These are phyloP conservation scores for Sporopachydermia lactativora DNA, from an alignment of 805 yeast genomes.

Conservation along the genomic window DNA sequence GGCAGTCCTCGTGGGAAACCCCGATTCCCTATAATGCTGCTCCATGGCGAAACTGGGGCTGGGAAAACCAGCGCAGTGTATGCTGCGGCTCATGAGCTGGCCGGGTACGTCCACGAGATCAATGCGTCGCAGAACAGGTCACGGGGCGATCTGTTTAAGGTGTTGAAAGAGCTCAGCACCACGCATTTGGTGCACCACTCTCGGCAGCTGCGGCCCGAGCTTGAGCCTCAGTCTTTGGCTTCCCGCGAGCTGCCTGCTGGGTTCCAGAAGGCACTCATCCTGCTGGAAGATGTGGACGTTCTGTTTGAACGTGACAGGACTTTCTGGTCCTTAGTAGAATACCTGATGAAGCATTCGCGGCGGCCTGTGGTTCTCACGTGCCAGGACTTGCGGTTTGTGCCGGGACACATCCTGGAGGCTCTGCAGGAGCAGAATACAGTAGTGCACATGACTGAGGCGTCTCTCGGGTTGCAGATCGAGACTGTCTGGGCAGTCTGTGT, in stretches of 20 bases:
- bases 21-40: constrained; percentile 39
- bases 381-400: constrained; percentile 32
- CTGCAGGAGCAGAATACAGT: constrained; percentile 29
- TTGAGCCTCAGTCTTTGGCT: neutral
- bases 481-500: constrained; percentile 18
- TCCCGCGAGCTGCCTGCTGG: constrained; percentile 6
- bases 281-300: constrained; percentile 79
- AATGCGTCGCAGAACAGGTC: constrained; percentile 65
- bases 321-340: constrained; percentile 65
- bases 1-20: neutral
- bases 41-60: constrained; percentile 58
- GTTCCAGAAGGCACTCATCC: constrained; percentile 49
- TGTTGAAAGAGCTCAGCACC: constrained; percentile 66
- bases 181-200: constrained; percentile 59
- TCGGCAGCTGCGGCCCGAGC: constrained; percentile 6
- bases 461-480: constrained; percentile 12
- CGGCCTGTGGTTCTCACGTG: constrained; percentile 65
- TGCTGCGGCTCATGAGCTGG: constrained; percentile 44
- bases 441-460: constrained; percentile 17
- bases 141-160: constrained; percentile 45
- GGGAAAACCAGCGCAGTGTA: constrained; percentile 71
- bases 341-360: constrained; percentile 43
- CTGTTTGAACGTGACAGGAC: constrained; percentile 63
- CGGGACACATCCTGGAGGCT: constrained; percentile 30
- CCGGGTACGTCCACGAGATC: constrained; percentile 70